A percentile compares a stretch with the other conserved stretches of the same genome.
phyloP scores from a whole-genome alignment of 2,329 filamentous ascomycete species.

The Fusarium verrucosum region DNA sequence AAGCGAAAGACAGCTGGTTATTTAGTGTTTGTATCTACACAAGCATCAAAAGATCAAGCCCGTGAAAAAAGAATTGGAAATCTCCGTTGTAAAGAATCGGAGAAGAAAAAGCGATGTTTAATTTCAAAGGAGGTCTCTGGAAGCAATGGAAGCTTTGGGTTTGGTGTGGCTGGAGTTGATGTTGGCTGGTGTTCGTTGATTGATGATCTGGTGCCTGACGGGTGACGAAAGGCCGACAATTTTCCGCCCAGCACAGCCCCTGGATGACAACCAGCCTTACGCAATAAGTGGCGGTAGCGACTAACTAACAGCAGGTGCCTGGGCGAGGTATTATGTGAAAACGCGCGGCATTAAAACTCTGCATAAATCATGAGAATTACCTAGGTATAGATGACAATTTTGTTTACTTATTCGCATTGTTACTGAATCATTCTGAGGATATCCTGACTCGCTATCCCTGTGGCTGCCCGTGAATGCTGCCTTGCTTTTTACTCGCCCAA shows the following conservation, averaged over 20 bases:
- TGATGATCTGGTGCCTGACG: constrained; percentile 49
- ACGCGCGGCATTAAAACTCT: constrained; percentile 29
- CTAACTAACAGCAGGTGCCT: constrained; percentile 2
- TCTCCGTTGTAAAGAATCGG: constrained; percentile 18
- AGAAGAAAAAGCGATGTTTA: constrained; percentile 39
- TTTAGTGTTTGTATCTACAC: constrained; percentile 29
- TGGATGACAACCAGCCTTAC: constrained; percentile 43
- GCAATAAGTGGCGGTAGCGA: constrained; percentile 38
- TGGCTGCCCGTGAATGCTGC: constrained; percentile 6
- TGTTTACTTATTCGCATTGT: neutral
- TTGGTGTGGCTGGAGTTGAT: constrained; percentile 44
- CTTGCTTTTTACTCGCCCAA: constrained; percentile 24
- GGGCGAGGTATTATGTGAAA: constrained; percentile 13
- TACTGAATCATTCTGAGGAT: neutral
- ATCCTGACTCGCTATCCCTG: constrained; percentile 4
- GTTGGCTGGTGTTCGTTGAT: constrained; percentile 40
- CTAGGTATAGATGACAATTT: neutral
- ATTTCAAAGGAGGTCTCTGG: constrained; percentile 33
- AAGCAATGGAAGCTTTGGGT: constrained; percentile 39
- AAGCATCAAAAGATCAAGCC: constrained; percentile 41
- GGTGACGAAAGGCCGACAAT: constrained; percentile 50
- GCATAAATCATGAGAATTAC: neutral
- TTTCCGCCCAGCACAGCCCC: constrained; percentile 49
- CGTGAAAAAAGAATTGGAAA: constrained; percentile 10
- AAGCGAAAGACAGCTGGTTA: constrained; percentile 26